Evolutionary conservation across 2,329 filamentous ascomycete species (phyloP).

Genomic region (Furcasterigmium sp.): DNA sequence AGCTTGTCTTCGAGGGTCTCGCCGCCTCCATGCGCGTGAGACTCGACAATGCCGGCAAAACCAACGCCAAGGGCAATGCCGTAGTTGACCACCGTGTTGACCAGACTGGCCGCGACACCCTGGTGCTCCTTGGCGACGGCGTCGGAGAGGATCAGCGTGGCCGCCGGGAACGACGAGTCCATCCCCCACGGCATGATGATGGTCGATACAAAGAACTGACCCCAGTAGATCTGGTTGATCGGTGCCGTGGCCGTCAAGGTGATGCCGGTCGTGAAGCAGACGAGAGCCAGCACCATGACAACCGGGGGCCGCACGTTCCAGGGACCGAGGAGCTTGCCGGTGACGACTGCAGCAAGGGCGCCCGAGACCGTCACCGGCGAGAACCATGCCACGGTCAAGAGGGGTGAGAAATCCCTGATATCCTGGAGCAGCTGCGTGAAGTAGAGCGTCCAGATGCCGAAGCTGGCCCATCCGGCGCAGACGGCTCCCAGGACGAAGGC

Average conservation of each 20-base stretch:
- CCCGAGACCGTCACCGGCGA: constrained; percentile 38
- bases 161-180: constrained; percentile 63
- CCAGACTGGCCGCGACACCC: constrained; percentile 45
- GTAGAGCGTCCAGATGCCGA: constrained; percentile 51
- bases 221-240: constrained; percentile 57
- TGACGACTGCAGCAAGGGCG: constrained; percentile 36
- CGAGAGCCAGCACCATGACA: constrained; percentile 39
- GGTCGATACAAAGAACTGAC: constrained; percentile 53
- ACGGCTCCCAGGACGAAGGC: constrained; percentile 52
- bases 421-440: constrained; percentile 43
- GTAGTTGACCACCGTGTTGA: constrained; percentile 65
- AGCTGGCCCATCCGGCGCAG: constrained; percentile 47
- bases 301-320: constrained; percentile 25
- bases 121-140: constrained; percentile 38
- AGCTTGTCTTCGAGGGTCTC: constrained; percentile 18
- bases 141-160: constrained; percentile 55
- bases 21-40: constrained; percentile 20
- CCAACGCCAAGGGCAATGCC: constrained; percentile 61
- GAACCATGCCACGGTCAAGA: constrained; percentile 39
- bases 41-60: constrained; percentile 60
- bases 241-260: constrained; percentile 42
- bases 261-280: constrained; percentile 36
- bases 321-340: constrained; percentile 34
- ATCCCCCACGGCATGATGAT: constrained; percentile 58
- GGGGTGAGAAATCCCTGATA: constrained; percentile 32